phyloP scores from a whole-genome alignment of 495 filamentous ascomycete genomes.

The Opeltia flavorubescens region DNA sequence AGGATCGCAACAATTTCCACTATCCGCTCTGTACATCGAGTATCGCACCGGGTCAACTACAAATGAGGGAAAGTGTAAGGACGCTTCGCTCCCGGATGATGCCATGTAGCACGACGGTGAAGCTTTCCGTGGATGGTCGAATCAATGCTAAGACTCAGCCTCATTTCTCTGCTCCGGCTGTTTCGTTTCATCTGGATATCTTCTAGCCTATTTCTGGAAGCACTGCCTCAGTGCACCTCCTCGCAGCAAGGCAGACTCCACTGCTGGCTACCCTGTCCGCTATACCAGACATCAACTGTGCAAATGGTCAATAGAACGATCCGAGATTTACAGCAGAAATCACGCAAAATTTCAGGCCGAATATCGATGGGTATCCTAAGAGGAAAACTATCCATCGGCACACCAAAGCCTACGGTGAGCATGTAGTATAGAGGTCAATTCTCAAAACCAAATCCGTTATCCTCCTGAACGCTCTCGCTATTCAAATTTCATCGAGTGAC shows the following conservation, averaged over 20 bases:
- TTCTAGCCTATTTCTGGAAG: slow-evolving; percentile 6
- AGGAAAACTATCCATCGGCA: too few relatives aligned
- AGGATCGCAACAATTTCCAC: too few relatives aligned
- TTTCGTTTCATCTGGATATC: neutral
- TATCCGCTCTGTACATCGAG: too few relatives aligned
- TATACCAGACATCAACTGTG: neutral
- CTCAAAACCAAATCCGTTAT: neutral
- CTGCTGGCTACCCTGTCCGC: neutral
- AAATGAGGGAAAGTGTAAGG: too few relatives aligned
- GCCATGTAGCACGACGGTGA: neutral
- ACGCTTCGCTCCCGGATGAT: neutral
- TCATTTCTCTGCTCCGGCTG: neutral
- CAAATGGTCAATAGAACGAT: neutral
- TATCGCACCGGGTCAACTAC: too few relatives aligned
- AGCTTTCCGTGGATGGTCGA: too few relatives aligned
- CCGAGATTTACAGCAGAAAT: too few relatives aligned
- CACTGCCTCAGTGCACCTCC: neutral
- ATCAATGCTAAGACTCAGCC: neutral
- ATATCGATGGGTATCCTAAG: too few relatives aligned
- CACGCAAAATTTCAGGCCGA: too few relatives aligned
- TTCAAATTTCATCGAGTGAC: neutral
- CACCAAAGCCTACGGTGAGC: neutral
- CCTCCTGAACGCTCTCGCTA: neutral
- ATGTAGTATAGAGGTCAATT: neutral
- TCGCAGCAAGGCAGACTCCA: neutral